These are phyloP conservation scores for Auriscalpium orientale DNA, from an alignment of 768 basidiomycete species.

Conservation along the genomic window DNA sequence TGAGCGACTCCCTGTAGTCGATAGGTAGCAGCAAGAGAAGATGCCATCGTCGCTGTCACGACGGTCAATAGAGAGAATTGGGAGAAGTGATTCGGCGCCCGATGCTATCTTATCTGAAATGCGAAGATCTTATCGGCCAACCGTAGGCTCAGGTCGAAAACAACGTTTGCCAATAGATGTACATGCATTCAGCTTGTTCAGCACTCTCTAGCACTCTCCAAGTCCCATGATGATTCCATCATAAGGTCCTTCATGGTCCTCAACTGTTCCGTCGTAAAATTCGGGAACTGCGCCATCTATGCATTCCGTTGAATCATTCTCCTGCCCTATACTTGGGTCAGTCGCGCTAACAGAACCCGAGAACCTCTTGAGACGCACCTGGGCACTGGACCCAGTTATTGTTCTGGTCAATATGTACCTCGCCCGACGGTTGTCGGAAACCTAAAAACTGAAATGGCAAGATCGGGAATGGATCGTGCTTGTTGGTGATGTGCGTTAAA, in stretches of 20 bases:
- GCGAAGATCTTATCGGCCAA: no score
- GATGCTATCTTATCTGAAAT: no score
- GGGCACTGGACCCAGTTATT: conserved; percentile 2
- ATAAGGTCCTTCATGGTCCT: conserved; percentile 10
- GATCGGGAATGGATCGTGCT: conserved; percentile 14
- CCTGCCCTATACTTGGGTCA: conserved; percentile 1
- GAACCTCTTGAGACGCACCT: background rate
- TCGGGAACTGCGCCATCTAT: conserved; percentile 3
- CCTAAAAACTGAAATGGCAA: conserved; percentile 7
- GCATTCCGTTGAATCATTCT: conserved; percentile 7
- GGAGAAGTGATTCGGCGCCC: no score
- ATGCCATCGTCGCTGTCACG: no score
- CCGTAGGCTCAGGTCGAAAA: no score
- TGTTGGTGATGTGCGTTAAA: conserved; percentile 15
- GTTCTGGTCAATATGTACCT: conserved; percentile 11
- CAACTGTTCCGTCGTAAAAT: background rate
- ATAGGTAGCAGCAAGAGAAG: no score
- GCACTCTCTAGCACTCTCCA: background rate
- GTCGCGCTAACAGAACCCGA: background rate
- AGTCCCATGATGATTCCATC: conserved; percentile 8
- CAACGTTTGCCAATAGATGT: no score
- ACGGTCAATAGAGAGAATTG: no score
- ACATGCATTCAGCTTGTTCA: background rate
- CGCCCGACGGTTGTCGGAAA: conserved; percentile 13
- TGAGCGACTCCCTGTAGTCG: no score